Evolutionary conservation across 495 filamentous ascomycete species (phyloP).

Genomic region (Penicillium turbatum): DNA sequence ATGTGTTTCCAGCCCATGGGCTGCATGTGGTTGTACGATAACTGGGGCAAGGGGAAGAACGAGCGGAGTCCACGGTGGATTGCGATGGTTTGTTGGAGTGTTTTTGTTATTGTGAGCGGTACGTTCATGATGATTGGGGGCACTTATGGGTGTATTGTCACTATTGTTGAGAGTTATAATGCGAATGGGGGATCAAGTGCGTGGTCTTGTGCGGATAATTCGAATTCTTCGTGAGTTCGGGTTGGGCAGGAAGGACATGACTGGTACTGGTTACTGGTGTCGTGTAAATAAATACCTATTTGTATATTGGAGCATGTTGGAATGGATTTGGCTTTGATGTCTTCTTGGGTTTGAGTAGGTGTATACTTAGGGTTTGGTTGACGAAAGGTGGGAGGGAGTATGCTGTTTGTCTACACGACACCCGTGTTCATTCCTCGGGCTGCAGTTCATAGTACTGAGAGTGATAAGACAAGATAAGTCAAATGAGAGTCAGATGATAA

Average conservation of each 20-base stretch:
- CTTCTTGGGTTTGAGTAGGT: background rate
- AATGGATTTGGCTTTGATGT: background rate
- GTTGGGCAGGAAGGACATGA: background rate
- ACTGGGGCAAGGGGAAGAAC: conserved; percentile 42
- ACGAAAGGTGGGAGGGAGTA: too few species aligned
- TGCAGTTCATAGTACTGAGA: too few species aligned
- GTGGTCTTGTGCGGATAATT: conserved; percentile 38
- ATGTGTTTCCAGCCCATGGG: conserved; percentile 45
- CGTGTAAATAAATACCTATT: background rate
- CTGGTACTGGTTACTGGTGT: background rate
- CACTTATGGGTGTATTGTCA: conserved; percentile 53
- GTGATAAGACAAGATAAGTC: too few species aligned
- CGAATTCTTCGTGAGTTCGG: conserved; percentile 19
- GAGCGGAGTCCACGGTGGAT: conserved; percentile 23
- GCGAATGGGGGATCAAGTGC: conserved; percentile 22
- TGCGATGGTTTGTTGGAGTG: conserved; percentile 28
- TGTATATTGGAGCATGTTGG: background rate
- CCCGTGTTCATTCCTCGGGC: too few species aligned
- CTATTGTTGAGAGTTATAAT: conserved; percentile 49
- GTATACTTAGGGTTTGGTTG: too few species aligned
- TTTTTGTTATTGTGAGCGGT: conserved; percentile 32
- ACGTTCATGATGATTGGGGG: conserved; percentile 51
- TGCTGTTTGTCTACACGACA: too few species aligned
- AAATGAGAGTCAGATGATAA: too few species aligned
- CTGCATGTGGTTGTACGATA: conserved; percentile 46